phyloP scores from a whole-genome alignment of 1,284 basidiomycete genomes.

The Thecaphora thlaspeos region DNA sequence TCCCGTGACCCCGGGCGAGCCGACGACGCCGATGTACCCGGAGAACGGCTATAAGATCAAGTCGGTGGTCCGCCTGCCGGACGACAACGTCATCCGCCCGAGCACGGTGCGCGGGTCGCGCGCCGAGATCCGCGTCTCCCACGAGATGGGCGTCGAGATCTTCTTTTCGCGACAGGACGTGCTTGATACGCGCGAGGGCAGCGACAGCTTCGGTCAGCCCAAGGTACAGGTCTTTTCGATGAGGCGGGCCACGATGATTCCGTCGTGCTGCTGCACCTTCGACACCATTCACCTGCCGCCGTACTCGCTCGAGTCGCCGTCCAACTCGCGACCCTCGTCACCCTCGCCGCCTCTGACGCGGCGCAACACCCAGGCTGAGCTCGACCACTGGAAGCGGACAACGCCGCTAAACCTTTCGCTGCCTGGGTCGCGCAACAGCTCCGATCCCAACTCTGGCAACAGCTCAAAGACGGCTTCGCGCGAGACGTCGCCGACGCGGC shows the following conservation, averaged over 20 bases:
- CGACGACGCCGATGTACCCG: conserved; percentile 17
- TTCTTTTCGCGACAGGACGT: conserved; percentile 53
- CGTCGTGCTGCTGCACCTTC: conserved; percentile 49
- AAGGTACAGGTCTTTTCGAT: conserved; percentile 57
- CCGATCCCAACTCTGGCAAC: conserved; percentile 13
- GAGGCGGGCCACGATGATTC: conserved; percentile 44
- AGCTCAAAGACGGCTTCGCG: conserved; percentile 33
- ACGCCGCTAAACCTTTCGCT: conserved; percentile 40
- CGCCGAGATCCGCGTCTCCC: conserved; percentile 51
- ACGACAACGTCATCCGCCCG: conserved; percentile 50
- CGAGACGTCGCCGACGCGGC: conserved; percentile 40
- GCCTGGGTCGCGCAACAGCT: conserved; percentile 34
- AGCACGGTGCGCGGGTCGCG: conserved; percentile 51
- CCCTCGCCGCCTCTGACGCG: conserved; percentile 28
- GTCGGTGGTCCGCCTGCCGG: conserved; percentile 49
- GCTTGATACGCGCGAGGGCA: conserved; percentile 41
- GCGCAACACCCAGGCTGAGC: conserved; percentile 34
- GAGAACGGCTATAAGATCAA: conserved; percentile 51
- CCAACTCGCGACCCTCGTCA: conserved; percentile 39
- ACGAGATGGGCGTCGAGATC: conserved; percentile 53
- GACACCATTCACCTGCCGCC: conserved; percentile 56
- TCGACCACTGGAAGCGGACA: conserved; percentile 45
- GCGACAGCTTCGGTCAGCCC: conserved; percentile 48
- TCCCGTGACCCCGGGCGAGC: conserved; percentile 36
- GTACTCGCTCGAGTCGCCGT: conserved; percentile 49